Percentiles rank a stretch among this genome's conserved stretches.
These are phyloP conservation scores for Flaveria brownii DNA, from an alignment of 129 eudicot species.

Conservation along the genomic window DNA sequence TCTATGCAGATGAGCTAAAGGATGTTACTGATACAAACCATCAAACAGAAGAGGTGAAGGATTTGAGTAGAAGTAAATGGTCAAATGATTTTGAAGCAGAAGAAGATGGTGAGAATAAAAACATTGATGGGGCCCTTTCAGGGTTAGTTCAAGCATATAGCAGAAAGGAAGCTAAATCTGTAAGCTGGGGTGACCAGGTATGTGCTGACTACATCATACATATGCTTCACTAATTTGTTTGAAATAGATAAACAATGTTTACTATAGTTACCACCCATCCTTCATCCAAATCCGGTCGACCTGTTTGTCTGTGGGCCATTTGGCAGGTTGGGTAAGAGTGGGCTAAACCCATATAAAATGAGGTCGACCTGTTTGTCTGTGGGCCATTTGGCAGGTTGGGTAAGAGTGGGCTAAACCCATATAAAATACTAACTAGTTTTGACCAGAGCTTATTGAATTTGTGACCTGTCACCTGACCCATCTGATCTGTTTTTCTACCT, in stretches of 20 bases:
- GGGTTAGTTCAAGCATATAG: conserved; percentile 60
- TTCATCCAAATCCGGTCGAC: no score
- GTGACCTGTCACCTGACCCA: neutral
- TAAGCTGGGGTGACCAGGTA: conserved; percentile 95
- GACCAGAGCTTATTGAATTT: neutral
- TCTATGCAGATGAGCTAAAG: conserved; percentile 35
- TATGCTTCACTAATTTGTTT: neutral
- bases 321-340: no score
- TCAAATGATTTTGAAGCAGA: conserved; percentile 75
- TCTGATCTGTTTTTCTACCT: neutral
- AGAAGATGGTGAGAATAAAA: conserved; percentile 39
- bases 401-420: neutral
- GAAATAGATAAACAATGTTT: neutral
- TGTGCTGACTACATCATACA: conserved; percentile 9
- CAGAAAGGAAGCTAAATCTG: conserved; percentile 88
- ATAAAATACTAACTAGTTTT: neutral
- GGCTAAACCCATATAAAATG: neutral
- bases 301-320: no score
- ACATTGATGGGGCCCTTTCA: conserved; percentile 43
- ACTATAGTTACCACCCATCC: no score
- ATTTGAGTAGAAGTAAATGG: conserved; percentile 90
- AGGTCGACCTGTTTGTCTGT: no score
- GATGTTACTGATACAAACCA: conserved; percentile 40
- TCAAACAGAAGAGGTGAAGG: conserved; percentile 63
- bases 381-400: no score